Evolutionary conservation across 2,329 filamentous ascomycete species (phyloP), one percentile per base, ranked within the genome.

Genomic region (Botrytis galanthina): DNA sequence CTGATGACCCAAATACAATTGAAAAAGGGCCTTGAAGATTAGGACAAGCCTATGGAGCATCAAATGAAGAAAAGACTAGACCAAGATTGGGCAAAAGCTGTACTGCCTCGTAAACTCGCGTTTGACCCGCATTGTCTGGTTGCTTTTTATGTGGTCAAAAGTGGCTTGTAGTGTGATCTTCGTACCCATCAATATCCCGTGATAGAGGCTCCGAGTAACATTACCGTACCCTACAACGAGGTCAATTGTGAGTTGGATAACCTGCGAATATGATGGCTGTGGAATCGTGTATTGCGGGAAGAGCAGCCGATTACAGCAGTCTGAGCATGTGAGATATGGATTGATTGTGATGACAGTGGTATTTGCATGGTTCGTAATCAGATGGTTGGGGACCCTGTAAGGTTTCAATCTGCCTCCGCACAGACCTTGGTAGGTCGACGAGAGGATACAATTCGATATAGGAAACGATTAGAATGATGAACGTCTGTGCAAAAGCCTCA

Each of bases 401-500:
- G 48, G 26, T 32, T 57, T 42, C 48, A 26, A 68, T 32, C 35
- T 57, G 48, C 66, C 18, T 57, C 35, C n/a, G 66, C 66, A 68
- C 66, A 57, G 66, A 68, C 66, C 66, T 68, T 42, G 66, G 29
- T n/a, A 57, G 42, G 35, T 68, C 37, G 26, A 57, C 26, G 48
- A 57, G 48, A 68, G n/a, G 26, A 68, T 42, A 22, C 5, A n/a
- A 68, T 57, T 68, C 29, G 48, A 68, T 57, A 18, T 32, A 35
- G 48, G 35, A 57, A 42, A 39, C 8, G 35, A 68, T 57, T 57
- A 67, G 22, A 39, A 39, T 39, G 26, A n/a, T 57, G 48, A 26
- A 42, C 26, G 66, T 68, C 48, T 68, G 46, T 68, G 64, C 64
- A 26, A 67, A 67, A 67, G 64, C 64, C 64, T 35, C 32, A 4